Base-by-base conservation (phyloP, 75 land plant genomes). In the Pinus taeda region DNA sequence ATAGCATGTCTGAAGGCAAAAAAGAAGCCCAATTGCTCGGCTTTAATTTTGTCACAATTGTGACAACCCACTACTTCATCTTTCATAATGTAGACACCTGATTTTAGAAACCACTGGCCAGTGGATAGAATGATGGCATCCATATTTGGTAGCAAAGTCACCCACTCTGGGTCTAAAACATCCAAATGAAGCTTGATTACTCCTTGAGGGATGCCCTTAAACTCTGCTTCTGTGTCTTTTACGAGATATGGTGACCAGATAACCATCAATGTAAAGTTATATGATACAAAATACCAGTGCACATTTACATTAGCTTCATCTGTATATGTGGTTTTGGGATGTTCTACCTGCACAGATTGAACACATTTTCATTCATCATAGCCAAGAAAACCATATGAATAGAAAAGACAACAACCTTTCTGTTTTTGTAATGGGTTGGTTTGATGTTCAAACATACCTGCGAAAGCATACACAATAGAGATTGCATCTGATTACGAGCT, bases 401-500 rank as follows among this genome's bases (percentile, higher is more conserved):
- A 20, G 2, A 18, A 26, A 60, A 15, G 21, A 60, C 5, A 60
- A 3, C 20, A 3, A 20, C 12, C 55, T 49, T 49, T 11, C 55
- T 8, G 55, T 49, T 49, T 26, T 49, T 49, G 55, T 49, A 45
- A 45, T 45, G 49, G 8, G 8, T 45, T 45, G 0, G 6, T 60
- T 18, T 60, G 26, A 26, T 26, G 62, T 18, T 18, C 21, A 60
- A 37, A 57, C 60, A 15, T 80, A 81, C 89, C 82, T 76, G 79
- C 13, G 87, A 77, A 18, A 87, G 73, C 74, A 86, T 81, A 79
- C 89, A 87, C 15, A 87, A 15, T n/a, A 87, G 62, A 33, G 89
- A 81, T 33, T 84, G 87, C 83, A 87, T 84, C 18, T 87, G 89
- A 71, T 84, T 87, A 39, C 87, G 78, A 11, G 76, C 86, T 36